phyloP scores from a whole-genome alignment of 768 basidiomycete species.

The Trametes cubensis region DNA sequence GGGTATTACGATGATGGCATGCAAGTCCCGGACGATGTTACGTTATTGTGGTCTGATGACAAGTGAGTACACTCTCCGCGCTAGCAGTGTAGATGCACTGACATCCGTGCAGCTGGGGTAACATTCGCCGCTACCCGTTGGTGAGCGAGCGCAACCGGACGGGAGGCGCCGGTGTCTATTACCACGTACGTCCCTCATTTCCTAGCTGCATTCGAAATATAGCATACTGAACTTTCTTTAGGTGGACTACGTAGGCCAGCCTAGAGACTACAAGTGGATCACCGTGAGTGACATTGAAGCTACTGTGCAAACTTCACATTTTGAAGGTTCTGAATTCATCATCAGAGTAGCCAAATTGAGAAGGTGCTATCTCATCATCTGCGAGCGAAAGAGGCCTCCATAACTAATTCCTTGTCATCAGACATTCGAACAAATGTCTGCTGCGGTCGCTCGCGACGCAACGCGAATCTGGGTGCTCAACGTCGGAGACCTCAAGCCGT shows the following conservation, averaged over 20 bases:
- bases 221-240: background rate
- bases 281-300: slow-evolving; percentile 40
- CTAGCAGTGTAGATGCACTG: background rate
- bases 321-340: background rate
- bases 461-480: slow-evolving; percentile 70
- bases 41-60: slow-evolving; percentile 73
- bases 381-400: background rate
- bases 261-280: slow-evolving; percentile 75
- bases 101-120: slow-evolving; percentile 55
- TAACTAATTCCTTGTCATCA: slow-evolving; percentile 21
- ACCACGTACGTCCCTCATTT: slow-evolving; percentile 25
- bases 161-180: slow-evolving; percentile 73
- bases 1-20: slow-evolving; percentile 67
- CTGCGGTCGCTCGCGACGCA: slow-evolving; percentile 62
- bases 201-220: background rate
- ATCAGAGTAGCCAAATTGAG: slow-evolving; percentile 53
- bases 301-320: background rate
- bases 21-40: slow-evolving; percentile 63
- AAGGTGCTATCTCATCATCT: slow-evolving; percentile 38
- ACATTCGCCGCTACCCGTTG: slow-evolving; percentile 63
- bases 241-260: slow-evolving; percentile 55
- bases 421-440: slow-evolving; percentile 71
- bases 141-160: slow-evolving; percentile 57
- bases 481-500: slow-evolving; percentile 76
- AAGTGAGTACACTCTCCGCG: slow-evolving; percentile 44